Base-by-base conservation (phyloP, 129 eudicot genomes). In the Helianthus tuberosus region DNA sequence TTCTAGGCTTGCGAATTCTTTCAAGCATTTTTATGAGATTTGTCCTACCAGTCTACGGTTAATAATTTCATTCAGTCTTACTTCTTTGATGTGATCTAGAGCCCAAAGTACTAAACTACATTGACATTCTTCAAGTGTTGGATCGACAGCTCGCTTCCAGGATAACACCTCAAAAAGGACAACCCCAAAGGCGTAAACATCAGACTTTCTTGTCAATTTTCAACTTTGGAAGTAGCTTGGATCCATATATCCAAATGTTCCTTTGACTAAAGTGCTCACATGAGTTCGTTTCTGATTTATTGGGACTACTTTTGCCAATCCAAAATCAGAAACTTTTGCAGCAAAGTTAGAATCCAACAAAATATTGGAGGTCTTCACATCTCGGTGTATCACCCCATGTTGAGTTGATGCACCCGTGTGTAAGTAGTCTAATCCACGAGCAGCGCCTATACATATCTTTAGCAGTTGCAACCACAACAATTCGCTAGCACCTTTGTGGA, bases 221-320 rank as follows among this genome's bases (percentile, higher is more conserved):
- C 75, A 71, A 4, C 75, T 80, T 3, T 46, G 1, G 16, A 74
- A 46, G 55, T 80, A 80, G 44, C 62, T 53, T 7, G 84, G 84
- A 59, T 80, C 93, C 57, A 83, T 60, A 70, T 88, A 88, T 5
- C 89, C 90, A 71, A 66, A 67, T 23, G 90, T 85, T 36, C 90
- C 93, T 73, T 68, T 85, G 1, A 88, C 76, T 44, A 63, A 25
- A 0, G 89, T 82, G 75, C 70, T 81, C 17, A 76, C 80, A 52
- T 72, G n/a, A n/a, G n/a, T n/a, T n/a, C n/a, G n/a, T n/a, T n/a
- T n/a, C n/a, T n/a, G n/a, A n/a, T n/a, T n/a, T 41, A 41, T 14
- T 1, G 39, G 59, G 20, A 65, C 74, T 4, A 82, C 39, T 78
- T 80, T 88, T 4, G 90, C 84, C 64, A 88, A 80, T 9, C 93